These are phyloP conservation scores for Melanomma pulvis-pyrius DNA, from an alignment of 495 filamentous ascomycete species.

Conservation along the genomic window DNA sequence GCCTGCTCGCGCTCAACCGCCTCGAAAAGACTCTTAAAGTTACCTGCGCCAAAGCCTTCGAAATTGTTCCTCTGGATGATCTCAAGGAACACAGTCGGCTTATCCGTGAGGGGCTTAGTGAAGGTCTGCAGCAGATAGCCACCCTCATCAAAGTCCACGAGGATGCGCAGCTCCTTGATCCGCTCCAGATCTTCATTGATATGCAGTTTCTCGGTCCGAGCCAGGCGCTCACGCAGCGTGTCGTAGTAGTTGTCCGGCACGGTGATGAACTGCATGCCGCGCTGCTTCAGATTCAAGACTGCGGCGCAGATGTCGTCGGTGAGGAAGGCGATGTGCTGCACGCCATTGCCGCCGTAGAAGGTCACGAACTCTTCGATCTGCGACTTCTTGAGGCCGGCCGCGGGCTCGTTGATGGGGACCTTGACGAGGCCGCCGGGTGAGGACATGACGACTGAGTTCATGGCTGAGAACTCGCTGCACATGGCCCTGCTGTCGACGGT, in stretches of 20 bases:
- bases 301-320: conserved; percentile 75
- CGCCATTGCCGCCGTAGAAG: conserved; percentile 82
- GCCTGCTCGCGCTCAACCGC: conserved; percentile 90
- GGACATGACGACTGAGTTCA: conserved; percentile 85
- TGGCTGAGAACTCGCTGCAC: conserved; percentile 83
- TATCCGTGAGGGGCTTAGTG: conserved; percentile 84
- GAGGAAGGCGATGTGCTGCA: conserved; percentile 87
- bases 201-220: no score
- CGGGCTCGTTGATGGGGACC: conserved; percentile 97
- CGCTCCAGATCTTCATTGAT: conserved; percentile 77
- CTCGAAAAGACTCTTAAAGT: conserved; percentile 91
- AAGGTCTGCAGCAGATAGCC: conserved; percentile 77
- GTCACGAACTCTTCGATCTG: conserved; percentile 94
- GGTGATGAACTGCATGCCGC: conserved; percentile 86
- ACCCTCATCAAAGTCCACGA: conserved; percentile 89
- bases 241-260: conserved; percentile 83
- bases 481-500: conserved; percentile 85
- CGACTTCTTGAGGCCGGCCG: conserved; percentile 76
- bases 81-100: conserved; percentile 91
- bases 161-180: conserved; percentile 71
- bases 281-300: conserved; percentile 71
- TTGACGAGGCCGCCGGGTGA: conserved; percentile 80
- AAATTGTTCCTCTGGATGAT: conserved; percentile 90
- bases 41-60: conserved; percentile 88
- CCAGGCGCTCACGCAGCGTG: no score